Evolutionary conservation across 1,284 basidiomycete genomes (phyloP).

Genomic region (Waitea zeae): DNA sequence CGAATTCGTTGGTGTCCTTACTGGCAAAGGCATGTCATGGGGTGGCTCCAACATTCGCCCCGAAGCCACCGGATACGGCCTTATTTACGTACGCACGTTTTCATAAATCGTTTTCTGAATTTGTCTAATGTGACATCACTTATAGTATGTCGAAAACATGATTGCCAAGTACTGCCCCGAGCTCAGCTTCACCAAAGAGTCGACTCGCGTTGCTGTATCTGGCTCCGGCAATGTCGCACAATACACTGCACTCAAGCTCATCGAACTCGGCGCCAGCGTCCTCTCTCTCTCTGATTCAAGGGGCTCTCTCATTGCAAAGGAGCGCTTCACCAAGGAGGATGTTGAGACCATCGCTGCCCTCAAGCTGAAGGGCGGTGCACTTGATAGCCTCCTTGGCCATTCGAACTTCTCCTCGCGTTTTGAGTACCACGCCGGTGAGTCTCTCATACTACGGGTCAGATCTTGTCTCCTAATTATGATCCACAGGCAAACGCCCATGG

Average conservation of each 20-base stretch:
- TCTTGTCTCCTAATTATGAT: too few species aligned
- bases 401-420: conserved; percentile 20
- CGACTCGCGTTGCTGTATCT: conserved; percentile 50
- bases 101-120: conserved; percentile 1
- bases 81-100: conserved; percentile 36
- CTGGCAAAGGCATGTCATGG: conserved; percentile 64
- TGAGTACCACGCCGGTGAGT: conserved; percentile 54
- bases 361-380: conserved; percentile 45
- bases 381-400: conserved; percentile 34
- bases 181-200: conserved; percentile 21
- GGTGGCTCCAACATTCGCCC: conserved; percentile 60
- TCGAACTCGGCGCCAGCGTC: conserved; percentile 64
- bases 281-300: conserved; percentile 70
- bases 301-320: conserved; percentile 44
- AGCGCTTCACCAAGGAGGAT: conserved; percentile 43
- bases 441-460: too few species aligned
- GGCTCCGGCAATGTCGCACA: conserved; percentile 64
- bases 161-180: conserved; percentile 30
- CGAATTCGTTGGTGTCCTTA: conserved; percentile 65
- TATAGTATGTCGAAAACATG: conserved; percentile 19
- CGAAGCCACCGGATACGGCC: conserved; percentile 61
- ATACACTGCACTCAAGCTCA: conserved; percentile 66
- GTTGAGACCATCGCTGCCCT: conserved; percentile 39
- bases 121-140: conserved; percentile 1
- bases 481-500: conserved; percentile 51